Evolutionary conservation across 805 yeast genomes (phyloP).

Genomic region (Candida stauntonica): DNA sequence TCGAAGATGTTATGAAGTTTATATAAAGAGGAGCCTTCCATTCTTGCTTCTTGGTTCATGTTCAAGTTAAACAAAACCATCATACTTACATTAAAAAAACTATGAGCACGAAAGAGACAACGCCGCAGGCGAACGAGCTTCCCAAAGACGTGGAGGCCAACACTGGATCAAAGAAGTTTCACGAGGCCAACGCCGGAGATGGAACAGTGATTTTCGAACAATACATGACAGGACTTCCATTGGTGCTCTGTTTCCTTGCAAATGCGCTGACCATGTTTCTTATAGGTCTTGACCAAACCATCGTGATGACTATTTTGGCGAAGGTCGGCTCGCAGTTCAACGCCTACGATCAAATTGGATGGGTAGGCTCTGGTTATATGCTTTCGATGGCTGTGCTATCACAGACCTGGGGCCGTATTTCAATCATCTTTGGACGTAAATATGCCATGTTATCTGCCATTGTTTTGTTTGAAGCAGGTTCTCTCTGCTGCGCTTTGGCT

Average conservation of each 20-base stretch:
- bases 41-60: too few species aligned
- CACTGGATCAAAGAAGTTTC: slow-evolving; percentile 7
- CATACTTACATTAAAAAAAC: too few species aligned
- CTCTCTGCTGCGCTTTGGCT: slow-evolving; percentile 53
- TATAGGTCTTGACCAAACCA: slow-evolving; percentile 48
- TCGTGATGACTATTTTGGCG: slow-evolving; percentile 46
- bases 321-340: slow-evolving; percentile 46
- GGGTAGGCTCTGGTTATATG: slow-evolving; percentile 54
- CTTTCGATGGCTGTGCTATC: slow-evolving; percentile 49
- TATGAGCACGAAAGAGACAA: background rate
- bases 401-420: slow-evolving; percentile 52
- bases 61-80: too few species aligned
- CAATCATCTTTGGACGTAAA: slow-evolving; percentile 56
- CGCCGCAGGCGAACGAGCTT: background rate
- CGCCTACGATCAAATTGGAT: slow-evolving; percentile 48
- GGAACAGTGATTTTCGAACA: slow-evolving; percentile 20
- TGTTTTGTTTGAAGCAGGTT: slow-evolving; percentile 54
- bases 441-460: slow-evolving; percentile 44
- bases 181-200: slow-evolving; percentile 24
- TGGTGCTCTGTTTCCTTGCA: slow-evolving; percentile 15
- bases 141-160: background rate
- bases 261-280: slow-evolving; percentile 18
- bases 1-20: too few species aligned
- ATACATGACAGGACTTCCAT: slow-evolving; percentile 13
- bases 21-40: too few species aligned